Evolutionary conservation across 768 basidiomycete genomes (phyloP), one percentile per base, ranked within the genome.

Genomic region (Gloeostereum incarnatum): DNA sequence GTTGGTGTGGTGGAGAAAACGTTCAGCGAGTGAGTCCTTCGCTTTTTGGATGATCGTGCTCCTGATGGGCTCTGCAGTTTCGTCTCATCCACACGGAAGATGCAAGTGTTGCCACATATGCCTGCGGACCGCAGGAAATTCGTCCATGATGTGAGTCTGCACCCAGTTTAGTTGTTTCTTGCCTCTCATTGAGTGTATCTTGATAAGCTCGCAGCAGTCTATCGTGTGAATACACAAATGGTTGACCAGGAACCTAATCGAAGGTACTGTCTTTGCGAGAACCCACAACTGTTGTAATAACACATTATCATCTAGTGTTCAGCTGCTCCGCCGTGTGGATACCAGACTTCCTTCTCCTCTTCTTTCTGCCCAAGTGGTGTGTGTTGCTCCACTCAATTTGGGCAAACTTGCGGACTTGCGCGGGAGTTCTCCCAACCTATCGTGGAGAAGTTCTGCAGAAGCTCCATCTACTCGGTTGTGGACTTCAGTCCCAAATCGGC

Each of bases 191-290:
- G 11, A 36, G 21, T 33, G 31, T 33, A 38, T 35, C 29, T 35
- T 38, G 18, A 46, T 18, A 46, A 86, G 77, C 70, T 96, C 16
- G 86, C 89, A 1, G 63, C 71, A 5, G 61, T 81, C 4, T 98
- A 94, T 53, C 70, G 88, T 14, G 75, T 97, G 54, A 83, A 88
- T 43, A 78, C 82, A 0, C 75, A 85, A 48, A 77, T 91, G 65
- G 75, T 99, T 14, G 94, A 97, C 54, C 84, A 85, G 49, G 94
- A 96, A 49, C 94, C 94, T 0, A 72, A 85, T 51, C 68, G 88
- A 34, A 78, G 71, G 73, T 75, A 16, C 58, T 55, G 13, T 8
- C 20, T 13, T 11, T 14, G 9, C 17, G 17, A 19, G 14, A 32
- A 9, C 10, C 16, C 18, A 11, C 9, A 6, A 6, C 27, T 14